Base-by-base conservation (phyloP, 495 filamentous ascomycete species). In the Penicillium cosmopolitanum region DNA sequence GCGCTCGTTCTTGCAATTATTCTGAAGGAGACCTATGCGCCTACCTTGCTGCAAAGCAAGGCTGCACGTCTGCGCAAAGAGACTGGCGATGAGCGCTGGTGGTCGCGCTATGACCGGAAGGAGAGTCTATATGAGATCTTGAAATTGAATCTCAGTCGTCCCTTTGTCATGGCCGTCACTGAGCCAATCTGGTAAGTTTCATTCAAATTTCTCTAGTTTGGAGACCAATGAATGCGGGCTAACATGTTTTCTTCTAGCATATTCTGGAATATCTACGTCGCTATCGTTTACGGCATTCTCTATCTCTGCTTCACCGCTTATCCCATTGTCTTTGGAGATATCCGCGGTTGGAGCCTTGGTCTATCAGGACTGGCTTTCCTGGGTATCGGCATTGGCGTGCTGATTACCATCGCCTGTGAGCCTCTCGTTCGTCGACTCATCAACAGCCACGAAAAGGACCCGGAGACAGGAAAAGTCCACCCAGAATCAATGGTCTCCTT, bases 231-330 rank as follows among this genome's bases (percentile, higher is more conserved):
- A 31, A 38, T 9, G 36, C 36, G 12, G 6, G 36, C 12, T 38
- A 38, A 38, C 55, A 60, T 52, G 3, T 23, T 48, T 48, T 13
- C 18, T 19, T 56, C 18, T 56, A 82, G 81, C 58, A 84, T 87
- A 67, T 94, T 93, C 68, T 94, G 91, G 84, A 87, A 94, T 67
- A 64, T 87, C 44, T 90, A 89, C 61, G 84, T 89, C 55, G 84
- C 85, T 19, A 72, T 91, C 48, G 72, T 85, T 35, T 85, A 85
- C 69, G 87, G 82, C 15, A 91, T 93, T 52, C 79, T 96, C 0
- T 96, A 96, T 68, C 82, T 96, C 35, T 93, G 91, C 73, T 96
- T 96, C 73, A 84, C 92, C 16, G 89, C 90, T 15, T 88, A 87
- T 63, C 92, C 92, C 1, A 86, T 93, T 38, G 85, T 95, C 55